Conservation (phyloP, 495 filamentous ascomycete genomes). For the Daldinia bambusicola region DNA sequence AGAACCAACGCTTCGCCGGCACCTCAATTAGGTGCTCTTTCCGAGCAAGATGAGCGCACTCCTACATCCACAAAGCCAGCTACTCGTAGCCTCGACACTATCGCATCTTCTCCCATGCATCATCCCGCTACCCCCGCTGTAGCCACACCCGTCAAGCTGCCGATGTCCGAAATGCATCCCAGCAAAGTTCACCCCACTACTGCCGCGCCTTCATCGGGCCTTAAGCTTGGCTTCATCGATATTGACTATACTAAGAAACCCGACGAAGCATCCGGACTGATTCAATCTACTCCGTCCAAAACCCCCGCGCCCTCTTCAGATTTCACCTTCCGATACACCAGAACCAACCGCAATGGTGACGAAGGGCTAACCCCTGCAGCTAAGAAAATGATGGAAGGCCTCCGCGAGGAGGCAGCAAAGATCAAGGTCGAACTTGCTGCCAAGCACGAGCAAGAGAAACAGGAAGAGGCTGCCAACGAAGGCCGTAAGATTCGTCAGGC, state of each 20-base stretch:
- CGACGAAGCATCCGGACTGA: conserved; percentile 37
- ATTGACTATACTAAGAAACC: conserved; percentile 58
- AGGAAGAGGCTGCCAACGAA: conserved; percentile 52
- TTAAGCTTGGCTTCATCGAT: conserved; percentile 74
- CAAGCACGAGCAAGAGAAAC: conserved; percentile 60
- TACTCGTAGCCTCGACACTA: conserved; percentile 44
- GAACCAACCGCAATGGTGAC: conserved; percentile 65
- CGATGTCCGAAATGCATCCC: conserved; percentile 80
- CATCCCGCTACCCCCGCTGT: conserved; percentile 55
- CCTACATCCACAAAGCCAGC: conserved; percentile 16
- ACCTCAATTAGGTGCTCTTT: conserved; percentile 55
- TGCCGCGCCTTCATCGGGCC: conserved; percentile 71
- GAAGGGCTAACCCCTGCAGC: conserved; percentile 73
- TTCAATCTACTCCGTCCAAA: conserved; percentile 62
- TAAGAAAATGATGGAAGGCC: conserved; percentile 78
- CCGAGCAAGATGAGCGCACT: conserved; percentile 55
- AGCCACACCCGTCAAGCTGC: conserved; percentile 63
- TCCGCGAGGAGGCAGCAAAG: conserved; percentile 73
- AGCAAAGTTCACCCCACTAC: conserved; percentile 77
- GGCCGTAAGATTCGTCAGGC: conserved; percentile 79
- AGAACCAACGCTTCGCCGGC: conserved; percentile 39
- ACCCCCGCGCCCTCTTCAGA: conserved; percentile 62
- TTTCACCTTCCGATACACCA: conserved; percentile 79
- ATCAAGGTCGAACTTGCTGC: conserved; percentile 73
- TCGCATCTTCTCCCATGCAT: conserved; percentile 57